Evolutionary conservation across 441 rosid species (phyloP).

Genomic region (Gossypium schwendimanii): DNA sequence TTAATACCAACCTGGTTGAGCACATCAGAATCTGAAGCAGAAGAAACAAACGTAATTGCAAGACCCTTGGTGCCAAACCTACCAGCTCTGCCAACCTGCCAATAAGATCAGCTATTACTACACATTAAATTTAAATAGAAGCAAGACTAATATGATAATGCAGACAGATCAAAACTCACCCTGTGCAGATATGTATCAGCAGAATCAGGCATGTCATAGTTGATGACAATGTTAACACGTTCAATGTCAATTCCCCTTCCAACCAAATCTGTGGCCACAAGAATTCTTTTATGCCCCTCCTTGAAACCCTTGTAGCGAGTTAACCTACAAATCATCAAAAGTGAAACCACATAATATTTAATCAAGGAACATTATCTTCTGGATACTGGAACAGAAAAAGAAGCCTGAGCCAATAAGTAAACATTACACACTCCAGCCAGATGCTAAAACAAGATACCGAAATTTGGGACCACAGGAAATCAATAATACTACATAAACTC

Average conservation of each 20-base stretch:
- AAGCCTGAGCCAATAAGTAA: not conserved
- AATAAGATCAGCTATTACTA: not conserved
- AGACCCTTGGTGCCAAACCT: conserved; percentile 98
- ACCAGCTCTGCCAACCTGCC: conserved; percentile 95
- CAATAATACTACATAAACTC: not conserved
- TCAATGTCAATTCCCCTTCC: conserved; percentile 97
- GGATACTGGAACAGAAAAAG: not conserved
- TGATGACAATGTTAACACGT: conserved; percentile 91
- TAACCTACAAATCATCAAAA: conserved; percentile 39
- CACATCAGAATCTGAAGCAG: conserved; percentile 79
- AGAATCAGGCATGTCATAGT: conserved; percentile 99
- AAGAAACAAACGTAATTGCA: conserved; percentile 90
- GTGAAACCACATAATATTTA: not conserved
- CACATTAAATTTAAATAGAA: not conserved
- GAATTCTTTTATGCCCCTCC: conserved; percentile 96
- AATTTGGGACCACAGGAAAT: not conserved
- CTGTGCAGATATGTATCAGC: conserved; percentile 99
- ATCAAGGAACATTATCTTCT: not conserved
- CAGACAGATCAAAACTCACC: conserved; percentile 27
- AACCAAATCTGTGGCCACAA: conserved; percentile 91
- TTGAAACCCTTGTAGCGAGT: conserved; percentile 93
- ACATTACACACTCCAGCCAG: not conserved
- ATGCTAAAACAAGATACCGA: not conserved
- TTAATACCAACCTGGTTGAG: conserved; percentile 65
- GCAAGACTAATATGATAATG: not conserved